Base-by-base conservation (phyloP, 129 eudicot species). In the sunflower (Helianthus annuus) region DNA sequence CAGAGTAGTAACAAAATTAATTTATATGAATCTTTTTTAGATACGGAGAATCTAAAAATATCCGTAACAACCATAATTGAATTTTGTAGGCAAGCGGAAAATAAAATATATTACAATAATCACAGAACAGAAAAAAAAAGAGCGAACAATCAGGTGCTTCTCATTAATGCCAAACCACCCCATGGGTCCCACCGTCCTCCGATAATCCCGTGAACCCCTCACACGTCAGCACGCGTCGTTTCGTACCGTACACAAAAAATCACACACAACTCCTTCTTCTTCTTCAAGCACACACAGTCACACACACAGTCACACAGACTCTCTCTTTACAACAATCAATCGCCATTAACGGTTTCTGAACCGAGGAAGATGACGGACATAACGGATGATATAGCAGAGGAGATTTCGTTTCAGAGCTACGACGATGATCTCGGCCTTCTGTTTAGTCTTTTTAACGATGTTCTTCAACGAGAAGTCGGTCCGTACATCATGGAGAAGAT, bases 371-470 rank as follows among this genome's bases (percentile, higher is more conserved):
- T 91, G 97, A 86, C 96, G 61, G 98, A 93, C 80, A 86, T 88
- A 13, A 93, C 89, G 6, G 98, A 93, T 60, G 98, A 93, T n/a
- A 93, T 93, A 78, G 98, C 97, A n/a, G 97, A 93, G 85, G 98
- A 90, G 64, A 93, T 93, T 3, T 90, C 97, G 40, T 90, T 87
- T 46, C 96, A 90, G 76, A 84, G 96, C 79, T 93, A 85, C 68
- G 97, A 90, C 42, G 97, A 93, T 77, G 96, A 90, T 77, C 89
- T 88, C 40, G 79, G 84, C 24, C 79, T 93, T 16, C 96, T 93
- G 39, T 85, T 86, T 5, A 93, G 83, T 70, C 96, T 90, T 51
- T 92, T 93, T 46, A 66, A 93, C 56, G 98, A 93, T 60, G 97
- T 93, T 64, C 92, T 93, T 62, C 97, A 85, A 22, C 73, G 97